Percentiles rank a stretch among this genome's conserved stretches.
These are phyloP conservation scores for Echinosophora koreensis DNA, from an alignment of 306 rosid genomes.

Conservation along the genomic window DNA sequence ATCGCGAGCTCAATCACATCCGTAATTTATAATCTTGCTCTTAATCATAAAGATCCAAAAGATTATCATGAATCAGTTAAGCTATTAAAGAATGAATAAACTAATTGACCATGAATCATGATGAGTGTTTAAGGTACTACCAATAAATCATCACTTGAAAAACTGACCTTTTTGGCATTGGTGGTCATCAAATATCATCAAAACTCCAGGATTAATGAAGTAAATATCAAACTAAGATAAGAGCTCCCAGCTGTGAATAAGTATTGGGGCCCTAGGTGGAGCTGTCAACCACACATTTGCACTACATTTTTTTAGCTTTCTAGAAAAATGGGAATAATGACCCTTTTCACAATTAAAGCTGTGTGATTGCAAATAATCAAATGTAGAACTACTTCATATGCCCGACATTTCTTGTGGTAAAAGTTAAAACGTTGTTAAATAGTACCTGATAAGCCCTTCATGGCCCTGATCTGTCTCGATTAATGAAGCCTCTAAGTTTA, in stretches of 20 bases:
- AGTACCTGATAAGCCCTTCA: too few species aligned
- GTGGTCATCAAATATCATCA: not conserved
- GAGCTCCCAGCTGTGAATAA: constrained; percentile 32
- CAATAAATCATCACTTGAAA: too few species aligned
- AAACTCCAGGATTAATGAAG: constrained; percentile 15
- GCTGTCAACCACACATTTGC: constrained; percentile 27
- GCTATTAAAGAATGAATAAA: too few species aligned
- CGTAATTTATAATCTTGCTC: too few species aligned
- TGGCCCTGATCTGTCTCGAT: constrained; percentile 49
- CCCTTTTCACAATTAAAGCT: constrained; percentile 39
- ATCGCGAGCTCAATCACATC: too few species aligned
- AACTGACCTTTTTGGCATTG: constrained; percentile 11
- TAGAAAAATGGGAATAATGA: constrained; percentile 26
- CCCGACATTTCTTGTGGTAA: constrained; percentile 11
- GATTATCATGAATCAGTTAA: too few species aligned
- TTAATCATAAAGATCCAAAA: too few species aligned
- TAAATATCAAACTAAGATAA: not conserved
- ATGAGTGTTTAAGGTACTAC: too few species aligned
- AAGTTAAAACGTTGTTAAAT: constrained; percentile 33
- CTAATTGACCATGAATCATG: too few species aligned
- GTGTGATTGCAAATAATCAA: constrained; percentile 2
- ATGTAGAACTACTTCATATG: not conserved
- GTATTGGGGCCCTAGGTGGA: constrained; percentile 26
- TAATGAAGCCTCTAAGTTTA: constrained; percentile 45
- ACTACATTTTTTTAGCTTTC: constrained; percentile 10